phyloP scores from a whole-genome alignment of 352 stramenopile genomes.

The Phytophthora podocarpi region DNA sequence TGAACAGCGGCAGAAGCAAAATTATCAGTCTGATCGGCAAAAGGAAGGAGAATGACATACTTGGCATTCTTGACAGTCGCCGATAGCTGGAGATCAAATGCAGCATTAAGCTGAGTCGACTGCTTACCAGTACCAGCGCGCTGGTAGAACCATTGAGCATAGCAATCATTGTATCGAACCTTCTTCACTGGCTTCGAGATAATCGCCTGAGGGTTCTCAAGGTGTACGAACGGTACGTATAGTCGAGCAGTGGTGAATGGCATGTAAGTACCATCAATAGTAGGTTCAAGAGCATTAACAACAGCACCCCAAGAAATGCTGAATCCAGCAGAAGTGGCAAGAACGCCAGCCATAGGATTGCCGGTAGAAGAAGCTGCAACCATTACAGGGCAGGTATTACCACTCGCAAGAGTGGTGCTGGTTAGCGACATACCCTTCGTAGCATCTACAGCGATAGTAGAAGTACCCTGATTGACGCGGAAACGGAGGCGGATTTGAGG shows the following conservation, averaged over 20 bases:
- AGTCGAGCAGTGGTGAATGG: too few relatives aligned
- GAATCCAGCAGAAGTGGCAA: constrained; percentile 4
- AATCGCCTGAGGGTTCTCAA: too few relatives aligned
- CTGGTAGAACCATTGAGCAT: too few relatives aligned
- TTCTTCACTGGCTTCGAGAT: constrained; percentile 10
- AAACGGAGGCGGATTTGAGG: neutral
- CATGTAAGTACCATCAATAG: neutral
- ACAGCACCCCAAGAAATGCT: constrained; percentile 4
- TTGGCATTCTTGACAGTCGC: too few relatives aligned
- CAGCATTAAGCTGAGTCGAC: too few relatives aligned
- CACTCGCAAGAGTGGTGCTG: neutral
- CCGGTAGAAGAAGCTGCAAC: neutral
- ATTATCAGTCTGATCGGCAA: too few relatives aligned
- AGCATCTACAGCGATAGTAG: neutral
- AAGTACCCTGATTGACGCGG: too few relatives aligned
- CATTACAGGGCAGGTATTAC: constrained; percentile 5
- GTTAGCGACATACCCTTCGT: neutral
- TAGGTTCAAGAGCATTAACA: neutral
- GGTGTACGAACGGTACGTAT: too few relatives aligned
- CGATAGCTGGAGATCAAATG: too few relatives aligned
- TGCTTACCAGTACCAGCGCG: too few relatives aligned
- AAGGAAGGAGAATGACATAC: too few relatives aligned
- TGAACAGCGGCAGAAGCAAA: too few relatives aligned
- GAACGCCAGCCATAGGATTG: constrained; percentile 4
- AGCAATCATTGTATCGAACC: constrained; percentile 13